Evolutionary conservation across 1,284 basidiomycete species (phyloP).

Genomic region (Xerocomus minutiporus): DNA sequence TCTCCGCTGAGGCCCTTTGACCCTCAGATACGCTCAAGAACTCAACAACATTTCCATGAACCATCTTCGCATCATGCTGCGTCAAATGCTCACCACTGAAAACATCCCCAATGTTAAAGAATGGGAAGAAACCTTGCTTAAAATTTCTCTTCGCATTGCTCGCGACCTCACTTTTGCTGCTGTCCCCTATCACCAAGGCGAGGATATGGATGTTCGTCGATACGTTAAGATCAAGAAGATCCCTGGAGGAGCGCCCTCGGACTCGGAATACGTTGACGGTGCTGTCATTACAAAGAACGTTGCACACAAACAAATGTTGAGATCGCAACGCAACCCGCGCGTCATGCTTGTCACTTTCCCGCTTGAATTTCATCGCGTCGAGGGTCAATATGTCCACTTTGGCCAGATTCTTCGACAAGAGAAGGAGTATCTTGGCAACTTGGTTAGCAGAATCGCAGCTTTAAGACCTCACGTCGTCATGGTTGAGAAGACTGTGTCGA

Average conservation of each 20-base stretch:
- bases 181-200: constrained; percentile 70
- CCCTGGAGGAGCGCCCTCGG: constrained; percentile 85
- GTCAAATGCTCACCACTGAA: constrained; percentile 80
- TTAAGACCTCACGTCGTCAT: constrained; percentile 91
- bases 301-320: constrained; percentile 86
- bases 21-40: constrained; percentile 67
- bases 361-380: constrained; percentile 90
- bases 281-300: constrained; percentile 98
- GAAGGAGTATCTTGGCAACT: constrained; percentile 87
- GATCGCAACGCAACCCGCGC: constrained; percentile 72
- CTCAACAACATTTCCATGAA: constrained; percentile 81
- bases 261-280: constrained; percentile 96
- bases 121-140: constrained; percentile 83
- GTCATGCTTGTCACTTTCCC: constrained; percentile 97
- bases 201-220: constrained; percentile 91
- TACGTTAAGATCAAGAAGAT: constrained; percentile 99
- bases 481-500: constrained; percentile 88
- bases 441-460: constrained; percentile 86
- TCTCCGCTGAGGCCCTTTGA: constrained; percentile 5
- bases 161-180: constrained; percentile 73
- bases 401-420: constrained; percentile 92
- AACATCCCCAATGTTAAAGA: constrained; percentile 72
- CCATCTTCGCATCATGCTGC: constrained; percentile 84
- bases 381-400: constrained; percentile 92
- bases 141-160: constrained; percentile 75